phyloP scores from a whole-genome alignment of 1,284 basidiomycete species.

The Trichosporon sp. region DNA sequence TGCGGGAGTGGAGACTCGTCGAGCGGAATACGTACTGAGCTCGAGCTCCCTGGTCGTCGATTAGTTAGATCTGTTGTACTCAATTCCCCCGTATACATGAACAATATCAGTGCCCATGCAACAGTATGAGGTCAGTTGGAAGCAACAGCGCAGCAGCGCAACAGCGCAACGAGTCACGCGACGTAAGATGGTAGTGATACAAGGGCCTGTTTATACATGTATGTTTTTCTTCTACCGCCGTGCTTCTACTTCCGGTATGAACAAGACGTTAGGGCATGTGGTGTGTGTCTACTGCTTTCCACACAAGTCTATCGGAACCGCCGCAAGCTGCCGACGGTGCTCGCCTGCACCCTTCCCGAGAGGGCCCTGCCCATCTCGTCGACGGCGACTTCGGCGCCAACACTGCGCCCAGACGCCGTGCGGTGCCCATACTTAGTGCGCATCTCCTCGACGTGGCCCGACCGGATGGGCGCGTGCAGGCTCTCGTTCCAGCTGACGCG shows the following conservation, averaged over 20 bases:
- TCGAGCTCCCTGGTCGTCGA: not conserved
- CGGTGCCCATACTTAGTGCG: not conserved
- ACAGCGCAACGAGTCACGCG: no score
- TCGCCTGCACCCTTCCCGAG: not conserved
- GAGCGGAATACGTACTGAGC: conserved; percentile 40
- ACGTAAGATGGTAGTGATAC: no score
- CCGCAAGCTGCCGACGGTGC: not conserved
- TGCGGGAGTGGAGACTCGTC: conserved; percentile 49
- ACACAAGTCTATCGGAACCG: not conserved
- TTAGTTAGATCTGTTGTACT: not conserved
- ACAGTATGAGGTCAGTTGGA: no score
- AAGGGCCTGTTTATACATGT: no score
- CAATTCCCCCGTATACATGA: not conserved
- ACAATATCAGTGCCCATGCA: no score
- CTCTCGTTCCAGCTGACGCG: conserved; percentile 5
- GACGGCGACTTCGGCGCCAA: not conserved
- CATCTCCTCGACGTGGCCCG: conserved; percentile 15
- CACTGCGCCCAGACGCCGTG: not conserved
- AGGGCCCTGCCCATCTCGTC: not conserved
- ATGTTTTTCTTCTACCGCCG: no score
- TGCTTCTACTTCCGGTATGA: no score
- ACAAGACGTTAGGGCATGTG: no score
- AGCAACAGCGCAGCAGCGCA: no score
- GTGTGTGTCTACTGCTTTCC: not conserved
- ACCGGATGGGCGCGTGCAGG: not conserved